Conservation (phyloP, 2,329 filamentous ascomycete genomes). For the Beauveria australis region DNA sequence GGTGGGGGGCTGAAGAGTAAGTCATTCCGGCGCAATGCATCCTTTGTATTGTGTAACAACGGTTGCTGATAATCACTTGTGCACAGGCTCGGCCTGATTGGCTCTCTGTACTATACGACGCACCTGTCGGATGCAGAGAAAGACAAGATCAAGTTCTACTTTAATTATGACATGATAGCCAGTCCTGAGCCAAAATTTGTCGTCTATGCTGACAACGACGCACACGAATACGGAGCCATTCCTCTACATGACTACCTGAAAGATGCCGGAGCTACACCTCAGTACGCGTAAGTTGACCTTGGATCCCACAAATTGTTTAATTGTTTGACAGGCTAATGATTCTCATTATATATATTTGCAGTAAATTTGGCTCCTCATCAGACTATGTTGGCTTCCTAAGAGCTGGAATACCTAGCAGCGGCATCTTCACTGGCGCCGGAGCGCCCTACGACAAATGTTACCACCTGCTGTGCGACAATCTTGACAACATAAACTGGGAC, state of each 20-base stretch:
- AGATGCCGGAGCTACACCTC: constrained; percentile 25
- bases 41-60: too few species aligned
- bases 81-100: constrained; percentile 30
- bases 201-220: constrained; percentile 32
- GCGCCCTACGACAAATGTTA: constrained; percentile 28
- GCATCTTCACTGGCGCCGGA: constrained; percentile 33
- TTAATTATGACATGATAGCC: constrained; percentile 67
- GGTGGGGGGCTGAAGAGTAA: constrained; percentile 36
- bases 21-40: not conserved
- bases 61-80: not conserved
- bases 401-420: constrained; percentile 31
- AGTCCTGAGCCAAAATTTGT: constrained; percentile 30
- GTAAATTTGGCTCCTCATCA: constrained; percentile 27
- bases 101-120: constrained; percentile 33
- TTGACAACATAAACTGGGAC: constrained; percentile 33
- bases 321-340: too few species aligned
- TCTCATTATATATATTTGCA: not conserved
- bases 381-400: constrained; percentile 34
- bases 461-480: constrained; percentile 32
- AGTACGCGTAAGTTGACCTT: constrained; percentile 21
- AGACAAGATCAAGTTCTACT: constrained; percentile 55
- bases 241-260: constrained; percentile 27
- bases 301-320: not conserved
- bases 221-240: constrained; percentile 27
- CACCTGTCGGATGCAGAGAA: constrained; percentile 28